Base-by-base conservation (phyloP, 148 eudicot genomes). In the Rhododendron simsii region DNA sequence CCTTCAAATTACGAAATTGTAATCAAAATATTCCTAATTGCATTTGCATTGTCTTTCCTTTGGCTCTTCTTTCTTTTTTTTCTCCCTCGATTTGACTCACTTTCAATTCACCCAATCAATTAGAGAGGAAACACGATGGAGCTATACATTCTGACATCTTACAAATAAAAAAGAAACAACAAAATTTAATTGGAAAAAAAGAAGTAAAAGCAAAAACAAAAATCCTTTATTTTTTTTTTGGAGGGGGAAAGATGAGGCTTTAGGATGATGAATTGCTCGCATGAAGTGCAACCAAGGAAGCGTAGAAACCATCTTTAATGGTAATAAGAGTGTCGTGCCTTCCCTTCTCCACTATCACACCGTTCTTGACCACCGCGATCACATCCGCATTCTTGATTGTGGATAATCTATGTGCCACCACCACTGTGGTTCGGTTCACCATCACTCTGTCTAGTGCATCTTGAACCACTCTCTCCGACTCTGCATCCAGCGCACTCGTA, bases 371-470 rank as follows among this genome's bases (percentile, higher is more conserved):
- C 65, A 59, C 65, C 8, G 26, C 26, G 30, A 94, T 93, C 23
- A 89, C 84, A 75, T 94, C 93, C 2, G 93, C 95, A 71, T 90
- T 90, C 88, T 87, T 90, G 57, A 94, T 94, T 18, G 98, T 94
- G n/a, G 98, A 92, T 21, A 94, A 51, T 78, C 95, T 85, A 59
- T 94, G 98, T 13, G 98, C 98, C 76, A 94, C 93, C 13, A 93
- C 91, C 3, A 94, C 50, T 0, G 26, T 59, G 8, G 65, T 59
- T 59, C 65, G 65, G 26, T 59, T 59, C 65, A 59, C 65, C 26
- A 93, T 91, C 18, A 91, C 91, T 76, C 87, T 71, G n/a, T 93
- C 95, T 59, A 93, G 85, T 33, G 98, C 98, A 75, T 93, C 93
- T 83, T 94, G 95, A 71, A 94, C 95, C 77, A 94, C 89, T 73